Evolutionary conservation across 169 alveolate species (phyloP), one percentile per base, ranked within the genome.

Genomic region (Prorocentrum cordatum): DNA sequence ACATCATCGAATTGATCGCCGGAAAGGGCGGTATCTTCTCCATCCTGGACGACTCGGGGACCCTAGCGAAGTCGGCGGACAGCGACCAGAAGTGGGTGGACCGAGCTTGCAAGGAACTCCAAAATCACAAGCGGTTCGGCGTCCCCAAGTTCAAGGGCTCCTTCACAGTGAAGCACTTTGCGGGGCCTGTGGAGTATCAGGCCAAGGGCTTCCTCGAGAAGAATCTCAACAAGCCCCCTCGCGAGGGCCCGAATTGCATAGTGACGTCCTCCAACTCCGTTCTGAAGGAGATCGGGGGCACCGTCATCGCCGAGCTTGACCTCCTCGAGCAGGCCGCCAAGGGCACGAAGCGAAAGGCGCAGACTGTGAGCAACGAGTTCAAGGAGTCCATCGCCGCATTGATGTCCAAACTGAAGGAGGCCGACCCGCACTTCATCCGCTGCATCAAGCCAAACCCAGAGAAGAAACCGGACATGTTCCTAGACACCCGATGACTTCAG

Each of bases 371-470:
- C n/a, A n/a, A n/a, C n/a, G n/a, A n/a, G n/a, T n/a, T n/a, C n/a
- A n/a, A n/a, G n/a, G n/a, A n/a, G n/a, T n/a, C n/a, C n/a, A n/a
- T n/a, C n/a, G n/a, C n/a, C n/a, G n/a, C n/a, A n/a, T 26, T 95
- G 68, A 95, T 95, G 96, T 58, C 92, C 16, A 73, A 94, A 42
- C 93, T 95, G 38, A 92, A 94, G 87, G 92, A 94, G 82, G 94
- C 97, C 42, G 97, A 95, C 59, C 94, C 97, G 4, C 97, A 95
- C 91, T 95, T 94, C 67, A 94, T 95, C 86, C 92, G 97, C 27
- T 95, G 97, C 92, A 94, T 95, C 39, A 94, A 94, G 83, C 97
- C 97, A 32, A 95, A 95, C 90, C 96, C 95, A 62, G 67, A 93
- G 26, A 95, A 94, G 92, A 75, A 93, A 84, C 96, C 97, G 33